Base-by-base conservation (phyloP, 1,284 basidiomycete genomes). In the Mycosarcoma maydis region DNA sequence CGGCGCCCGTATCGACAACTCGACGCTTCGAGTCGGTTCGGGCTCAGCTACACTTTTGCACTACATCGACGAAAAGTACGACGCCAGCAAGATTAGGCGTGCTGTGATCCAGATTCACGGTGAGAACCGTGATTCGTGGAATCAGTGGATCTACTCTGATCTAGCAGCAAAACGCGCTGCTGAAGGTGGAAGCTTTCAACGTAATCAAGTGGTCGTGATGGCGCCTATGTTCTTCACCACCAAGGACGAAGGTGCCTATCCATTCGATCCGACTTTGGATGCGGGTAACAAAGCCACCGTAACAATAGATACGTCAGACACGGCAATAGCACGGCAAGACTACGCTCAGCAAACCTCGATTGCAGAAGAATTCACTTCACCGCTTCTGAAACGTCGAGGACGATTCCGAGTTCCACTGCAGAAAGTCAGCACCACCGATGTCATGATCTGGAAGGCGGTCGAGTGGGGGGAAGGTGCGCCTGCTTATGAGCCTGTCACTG, bases 61-160 rank as follows among this genome's bases (percentile, higher is more conserved):
- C 38, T 79, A 79, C 42, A 70, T 79, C 44, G 75, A 71, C 20
- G 38, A 38, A 4, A 22, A 51, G 3, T 75, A 70, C 19, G 59
- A 76, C 29, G 32, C 71, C 8, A 37, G 34, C 33, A 68, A 72
- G 33, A 72, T 78, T 49, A 78, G 72, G 50, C 59, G 77, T 1
- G 75, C 56, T 3, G 70, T 79, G 19, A 72, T 79, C 20, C 70
- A 76, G 49, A 58, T 78, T n/a, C 77, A 77, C 32, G 77, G 77
- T 17, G 58, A 76, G 43, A 74, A 73, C 36, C 46, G 77, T 8
- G 77, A 78, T 48, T 57, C 74, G 1, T 79, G 77, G 75, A 78
- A 80, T 46, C 67, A 77, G 60, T 78, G 67, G 67, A 46, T 69
- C 13, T 80, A 74, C 52, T 40, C 73, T n/a, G 71, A 75, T 45